These are phyloP conservation scores for Lyophyllum semitale DNA, from an alignment of 768 basidiomycete genomes.

Conservation along the genomic window DNA sequence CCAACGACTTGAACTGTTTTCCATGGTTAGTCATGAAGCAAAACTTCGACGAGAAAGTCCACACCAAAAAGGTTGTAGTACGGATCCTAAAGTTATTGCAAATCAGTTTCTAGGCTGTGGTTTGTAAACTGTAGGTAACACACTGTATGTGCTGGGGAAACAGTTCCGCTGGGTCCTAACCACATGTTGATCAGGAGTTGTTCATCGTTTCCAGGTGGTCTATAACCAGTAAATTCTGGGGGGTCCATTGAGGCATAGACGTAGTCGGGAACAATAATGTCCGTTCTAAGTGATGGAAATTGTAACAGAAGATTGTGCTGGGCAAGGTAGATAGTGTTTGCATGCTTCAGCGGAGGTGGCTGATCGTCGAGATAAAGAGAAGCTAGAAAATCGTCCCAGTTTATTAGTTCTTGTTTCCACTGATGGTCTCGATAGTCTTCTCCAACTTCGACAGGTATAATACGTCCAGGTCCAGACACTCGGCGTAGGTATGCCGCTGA, in stretches of 20 bases:
- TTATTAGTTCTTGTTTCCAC: constrained; percentile 83
- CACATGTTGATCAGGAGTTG: constrained; percentile 74
- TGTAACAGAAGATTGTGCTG: constrained; percentile 87
- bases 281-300: constrained; percentile 74
- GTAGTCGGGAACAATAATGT: constrained; percentile 88
- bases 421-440: constrained; percentile 74
- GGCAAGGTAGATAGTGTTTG: constrained; percentile 73
- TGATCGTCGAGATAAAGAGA: constrained; percentile 39
- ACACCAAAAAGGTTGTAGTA: constrained; percentile 90
- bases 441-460: constrained; percentile 92
- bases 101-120: constrained; percentile 3
- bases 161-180: constrained; percentile 78
- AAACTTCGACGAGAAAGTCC: neutral
- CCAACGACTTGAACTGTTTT: constrained; percentile 84
- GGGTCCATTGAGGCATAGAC: constrained; percentile 65
- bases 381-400: constrained; percentile 75
- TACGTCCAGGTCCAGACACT: constrained; percentile 75
- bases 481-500: constrained; percentile 68
- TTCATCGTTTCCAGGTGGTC: constrained; percentile 66
- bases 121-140: constrained; percentile 13
- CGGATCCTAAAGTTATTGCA: constrained; percentile 65
- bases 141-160: constrained; percentile 90
- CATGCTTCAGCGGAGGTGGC: constrained; percentile 7
- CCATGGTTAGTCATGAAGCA: constrained; percentile 9
- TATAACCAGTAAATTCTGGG: constrained; percentile 52